Evolutionary conservation across 2,329 filamentous ascomycete genomes (phyloP), one percentile per base, ranked within the genome.

Genomic region (Ascochyta koolunga): DNA sequence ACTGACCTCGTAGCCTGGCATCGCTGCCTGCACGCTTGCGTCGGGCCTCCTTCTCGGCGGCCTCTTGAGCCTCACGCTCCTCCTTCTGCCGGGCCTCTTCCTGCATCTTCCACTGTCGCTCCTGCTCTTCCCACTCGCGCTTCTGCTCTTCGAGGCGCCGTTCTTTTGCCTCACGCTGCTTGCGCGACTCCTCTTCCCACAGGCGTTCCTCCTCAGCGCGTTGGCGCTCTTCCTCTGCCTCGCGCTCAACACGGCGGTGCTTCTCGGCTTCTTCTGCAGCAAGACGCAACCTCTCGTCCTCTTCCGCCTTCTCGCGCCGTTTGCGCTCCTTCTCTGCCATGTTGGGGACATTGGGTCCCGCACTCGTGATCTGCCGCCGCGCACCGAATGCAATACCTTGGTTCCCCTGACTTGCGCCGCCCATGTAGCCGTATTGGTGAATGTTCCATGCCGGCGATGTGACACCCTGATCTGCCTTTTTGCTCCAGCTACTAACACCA

Each of bases 381-480:
- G 88, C 91, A 50, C 95, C 95, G 75, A 98, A 98, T 10, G 90
- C 86, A 64, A 99, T 91, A 16, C 95, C 95, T 58, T 97, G 86
- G 66, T 96, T 98, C 3, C 91, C 93, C 74, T 99, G 95, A 68
- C 91, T 97, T 22, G 95, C 95, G 42, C 95, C 95, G 53, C 95
- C 95, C 89, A 98, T 95, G 76, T 97, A 99, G 7, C 95, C 75
- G 71, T 99, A 99, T 72, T 99, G 95, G 52, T 93, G 89, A 65
- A 98, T 98, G 72, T 98, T 99, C 95, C 95, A 99, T 1, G 95
- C 95, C 0, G 95, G 95, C 22, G 88, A 83, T 1, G 93, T 97
- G 38, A 82, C 83, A 15, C 85, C 85, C 74, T 97, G 90, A 64
- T 97, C 91, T 50, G 85, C 83, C 74, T 84, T 90, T 73, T 86